Conservation (phyloP, 1,284 basidiomycete genomes). For the Schizophyllum amplum region DNA sequence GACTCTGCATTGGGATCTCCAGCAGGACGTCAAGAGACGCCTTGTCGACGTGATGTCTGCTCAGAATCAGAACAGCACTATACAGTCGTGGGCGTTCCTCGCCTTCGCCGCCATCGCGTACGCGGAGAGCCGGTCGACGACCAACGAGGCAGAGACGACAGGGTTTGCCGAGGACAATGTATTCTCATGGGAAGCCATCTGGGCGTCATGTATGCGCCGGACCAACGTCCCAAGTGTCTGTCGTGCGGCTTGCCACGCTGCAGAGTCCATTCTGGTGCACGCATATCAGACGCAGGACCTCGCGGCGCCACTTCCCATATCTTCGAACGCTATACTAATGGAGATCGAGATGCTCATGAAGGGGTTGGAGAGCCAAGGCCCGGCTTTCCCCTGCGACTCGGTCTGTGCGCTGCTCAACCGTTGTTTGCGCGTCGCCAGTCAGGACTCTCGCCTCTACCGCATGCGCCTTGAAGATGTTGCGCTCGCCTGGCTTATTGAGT, state of each 20-base stretch:
- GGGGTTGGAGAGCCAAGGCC: constrained; percentile 84
- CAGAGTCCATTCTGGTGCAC: constrained; percentile 39
- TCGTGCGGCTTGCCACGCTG: constrained; percentile 77
- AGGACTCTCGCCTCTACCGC: constrained; percentile 74
- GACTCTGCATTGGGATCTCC: constrained; percentile 47
- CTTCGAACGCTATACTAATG: constrained; percentile 46
- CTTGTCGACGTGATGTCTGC: constrained; percentile 59
- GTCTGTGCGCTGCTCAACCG: constrained; percentile 74
- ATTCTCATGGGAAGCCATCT: constrained; percentile 63
- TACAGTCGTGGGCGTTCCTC: constrained; percentile 80
- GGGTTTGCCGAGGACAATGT: background rate
- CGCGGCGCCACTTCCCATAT: constrained; percentile 13
- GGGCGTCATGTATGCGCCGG: constrained; percentile 76
- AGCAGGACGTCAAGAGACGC: constrained; percentile 42
- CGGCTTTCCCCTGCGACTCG: constrained; percentile 76
- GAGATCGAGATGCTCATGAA: constrained; percentile 73
- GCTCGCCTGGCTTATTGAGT: constrained; percentile 72
- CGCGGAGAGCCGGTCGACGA: constrained; percentile 25
- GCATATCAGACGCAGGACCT: constrained; percentile 7
- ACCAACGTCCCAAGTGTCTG: constrained; percentile 57
- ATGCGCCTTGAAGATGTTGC: constrained; percentile 81
- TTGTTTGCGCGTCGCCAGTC: constrained; percentile 59
- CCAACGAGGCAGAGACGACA: constrained; percentile 8
- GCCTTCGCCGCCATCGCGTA: constrained; percentile 65
- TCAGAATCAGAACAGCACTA: constrained; percentile 30